phyloP scores from a whole-genome alignment of 805 yeast species.

The Sugiyamaella smithiae region DNA sequence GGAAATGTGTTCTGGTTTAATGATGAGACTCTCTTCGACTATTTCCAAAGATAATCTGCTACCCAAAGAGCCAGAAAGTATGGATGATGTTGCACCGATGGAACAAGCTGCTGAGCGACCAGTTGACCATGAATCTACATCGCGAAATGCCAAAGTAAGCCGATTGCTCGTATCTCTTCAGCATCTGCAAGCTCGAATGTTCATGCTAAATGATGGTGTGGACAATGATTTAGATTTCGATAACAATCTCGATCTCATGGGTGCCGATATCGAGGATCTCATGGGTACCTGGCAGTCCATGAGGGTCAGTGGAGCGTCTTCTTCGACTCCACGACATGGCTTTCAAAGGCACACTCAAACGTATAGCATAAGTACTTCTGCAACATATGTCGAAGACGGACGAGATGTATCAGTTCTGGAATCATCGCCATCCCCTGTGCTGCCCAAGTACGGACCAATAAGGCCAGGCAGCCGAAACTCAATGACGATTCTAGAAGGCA shows the following conservation, averaged over 20 bases:
- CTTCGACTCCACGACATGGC: neutral
- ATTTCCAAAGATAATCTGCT: constrained; percentile 14
- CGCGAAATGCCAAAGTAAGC: constrained; percentile 11
- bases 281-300: constrained; percentile 22
- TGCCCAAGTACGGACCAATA: constrained; percentile 12
- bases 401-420: constrained; percentile 2
- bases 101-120: no score
- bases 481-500: constrained; percentile 27
- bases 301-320: neutral
- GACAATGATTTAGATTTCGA: constrained; percentile 9
- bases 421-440: neutral
- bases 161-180: constrained; percentile 18
- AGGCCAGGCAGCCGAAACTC: constrained; percentile 12
- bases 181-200: constrained; percentile 23
- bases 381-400: constrained; percentile 5
- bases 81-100: neutral
- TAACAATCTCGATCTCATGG: constrained; percentile 20
- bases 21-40: constrained; percentile 18
- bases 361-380: constrained; percentile 7
- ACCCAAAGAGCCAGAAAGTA: neutral
- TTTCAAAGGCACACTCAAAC: neutral
- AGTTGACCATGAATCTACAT: neutral
- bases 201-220: neutral
- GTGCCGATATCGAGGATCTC: constrained; percentile 23
- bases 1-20: constrained; percentile 17